Evolutionary conservation across 495 filamentous ascomycete species (phyloP), one percentile per base, ranked within the genome.

Genomic region (Aspergillus hancockii): DNA sequence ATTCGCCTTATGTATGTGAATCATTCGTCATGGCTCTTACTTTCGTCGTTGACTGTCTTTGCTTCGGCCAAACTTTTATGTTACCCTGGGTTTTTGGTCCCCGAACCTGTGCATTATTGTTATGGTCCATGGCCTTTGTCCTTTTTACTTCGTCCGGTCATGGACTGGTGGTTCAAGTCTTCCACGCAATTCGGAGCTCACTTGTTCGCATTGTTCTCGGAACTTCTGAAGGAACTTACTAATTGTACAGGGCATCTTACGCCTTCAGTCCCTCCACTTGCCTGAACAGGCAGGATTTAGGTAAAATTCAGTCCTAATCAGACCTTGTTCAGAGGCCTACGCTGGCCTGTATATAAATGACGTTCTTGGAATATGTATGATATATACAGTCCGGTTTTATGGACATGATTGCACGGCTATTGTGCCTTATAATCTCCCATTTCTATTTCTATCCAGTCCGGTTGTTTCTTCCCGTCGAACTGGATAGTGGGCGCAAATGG

Each of bases 11-110:
- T 64, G 31, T 60, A 57, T 57, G 59, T 63, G 63, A 60, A 51
- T 54, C 43, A 46, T 21, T 62, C 55, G 49, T 58, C 34, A 21
- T 47, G 16, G 13, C 45, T 34, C 36, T 21, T 62, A 47, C 30
- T 58, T 60, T 60, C 53, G 38, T 23, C 43, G 36, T 58, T 46
- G 61, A 64, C 65, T 66, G 62, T 69, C 66, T 52, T 56, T 58
- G 55, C 54, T 61, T 57, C 54, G 58, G 45, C 60, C 51, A 65
- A 63, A 28, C 57, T 70, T 21, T 75, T 72, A 67, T 63, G 65
- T 66, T 65, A 64, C 62, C 63, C 61, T 63, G 63, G 61, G 60
- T 57, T 56, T 28, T 65, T 65, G 61, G 55, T 60, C 62, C 58
- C 55, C 59, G 59, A 64, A 54, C 55, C 30, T 70, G 64, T 67